Evolutionary conservation across 2,329 filamentous ascomycete genomes (phyloP).

Genomic region (Thielaviopsis punctulata): DNA sequence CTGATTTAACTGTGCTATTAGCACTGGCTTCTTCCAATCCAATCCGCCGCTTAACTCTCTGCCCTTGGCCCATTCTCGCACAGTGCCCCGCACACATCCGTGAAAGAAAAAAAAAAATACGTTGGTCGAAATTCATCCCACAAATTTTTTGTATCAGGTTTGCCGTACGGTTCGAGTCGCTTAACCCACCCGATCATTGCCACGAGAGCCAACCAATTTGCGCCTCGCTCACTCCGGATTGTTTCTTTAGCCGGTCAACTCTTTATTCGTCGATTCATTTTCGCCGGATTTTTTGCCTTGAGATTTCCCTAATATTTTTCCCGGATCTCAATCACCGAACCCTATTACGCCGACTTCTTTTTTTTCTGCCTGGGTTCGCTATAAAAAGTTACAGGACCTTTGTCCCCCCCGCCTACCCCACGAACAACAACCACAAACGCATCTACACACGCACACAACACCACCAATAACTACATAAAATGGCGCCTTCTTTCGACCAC

Average conservation of each 20-base stretch:
- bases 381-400: constrained; percentile 1
- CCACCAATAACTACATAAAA: constrained; percentile 33
- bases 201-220: neutral
- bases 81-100: constrained; percentile 11
- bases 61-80: neutral
- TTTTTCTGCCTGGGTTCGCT: neutral
- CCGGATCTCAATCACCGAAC: neutral
- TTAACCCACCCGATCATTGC: neutral
- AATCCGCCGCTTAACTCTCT: neutral
- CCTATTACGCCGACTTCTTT: neutral
- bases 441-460: constrained; percentile 11
- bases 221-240: neutral
- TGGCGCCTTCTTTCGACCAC: constrained; percentile 88
- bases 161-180: neutral
- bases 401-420: constrained; percentile 9
- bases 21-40: neutral
- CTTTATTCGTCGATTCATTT: neutral
- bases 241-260: neutral
- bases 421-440: constrained; percentile 7
- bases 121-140: constrained; percentile 9
- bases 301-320: neutral
- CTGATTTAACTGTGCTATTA: neutral
- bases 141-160: constrained; percentile 6
- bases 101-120: constrained; percentile 9
- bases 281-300: neutral